Evolutionary conservation across 306 rosid genomes (phyloP).

Genomic region (Acacia acuminata): DNA sequence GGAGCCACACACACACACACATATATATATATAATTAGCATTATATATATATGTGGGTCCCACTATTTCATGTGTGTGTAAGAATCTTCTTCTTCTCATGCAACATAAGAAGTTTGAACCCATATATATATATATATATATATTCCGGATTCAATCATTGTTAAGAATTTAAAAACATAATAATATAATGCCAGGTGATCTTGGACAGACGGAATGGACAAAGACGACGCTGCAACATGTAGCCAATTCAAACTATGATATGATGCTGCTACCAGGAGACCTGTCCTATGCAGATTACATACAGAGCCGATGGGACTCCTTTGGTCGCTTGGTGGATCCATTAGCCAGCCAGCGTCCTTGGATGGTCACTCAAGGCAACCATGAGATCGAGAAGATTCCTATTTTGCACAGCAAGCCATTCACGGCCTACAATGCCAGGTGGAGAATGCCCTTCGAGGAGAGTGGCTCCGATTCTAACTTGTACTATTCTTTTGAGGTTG

Average conservation of each 20-base stretch:
- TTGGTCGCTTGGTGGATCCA: conserved; percentile 79
- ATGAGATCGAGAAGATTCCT: conserved; percentile 68
- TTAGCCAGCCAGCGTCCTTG: conserved; percentile 83
- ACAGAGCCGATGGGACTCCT: conserved; percentile 74
- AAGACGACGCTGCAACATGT: conserved; percentile 61
- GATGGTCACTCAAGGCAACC: conserved; percentile 95
- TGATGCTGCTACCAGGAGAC: conserved; percentile 79
- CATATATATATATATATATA: too few relatives aligned
- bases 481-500: conserved; percentile 75
- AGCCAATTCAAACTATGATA: conserved; percentile 51
- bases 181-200: conserved; percentile 56
- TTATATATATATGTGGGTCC: too few relatives aligned
- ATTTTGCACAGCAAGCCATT: conserved; percentile 33
- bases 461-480: conserved; percentile 80
- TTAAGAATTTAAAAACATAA: neutral
- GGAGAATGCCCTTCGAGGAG: conserved; percentile 75
- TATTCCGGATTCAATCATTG: neutral
- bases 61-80: too few relatives aligned
- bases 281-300: conserved; percentile 59
- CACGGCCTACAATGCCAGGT: conserved; percentile 82
- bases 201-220: conserved; percentile 92
- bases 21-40: too few relatives aligned
- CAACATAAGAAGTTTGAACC: too few relatives aligned
- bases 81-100: too few relatives aligned
- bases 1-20: too few relatives aligned